phyloP scores from a whole-genome alignment of 768 basidiomycete species.

The Podaxis rugospora region DNA sequence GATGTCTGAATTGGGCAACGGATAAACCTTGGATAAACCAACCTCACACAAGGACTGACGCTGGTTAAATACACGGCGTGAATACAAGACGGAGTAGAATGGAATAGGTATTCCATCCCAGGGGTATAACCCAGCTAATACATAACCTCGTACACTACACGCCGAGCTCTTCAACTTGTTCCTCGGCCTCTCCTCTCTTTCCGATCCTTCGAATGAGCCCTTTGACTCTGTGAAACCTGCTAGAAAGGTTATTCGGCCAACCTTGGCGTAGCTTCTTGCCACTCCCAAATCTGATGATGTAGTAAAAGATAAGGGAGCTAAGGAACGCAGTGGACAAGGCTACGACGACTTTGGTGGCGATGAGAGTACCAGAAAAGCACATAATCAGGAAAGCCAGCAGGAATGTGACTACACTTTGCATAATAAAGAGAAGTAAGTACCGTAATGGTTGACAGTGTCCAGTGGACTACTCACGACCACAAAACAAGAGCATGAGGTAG shows the following conservation, averaged over 20 bases:
- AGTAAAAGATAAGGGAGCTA: not conserved
- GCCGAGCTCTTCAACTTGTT: not conserved
- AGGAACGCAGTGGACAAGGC: not conserved
- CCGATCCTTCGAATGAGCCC: not conserved
- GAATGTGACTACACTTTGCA: constrained; percentile 1
- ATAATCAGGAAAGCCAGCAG: constrained; percentile 4
- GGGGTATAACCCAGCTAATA: no score
- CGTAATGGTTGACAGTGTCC: not conserved
- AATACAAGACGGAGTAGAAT: no score
- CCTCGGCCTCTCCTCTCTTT: not conserved
- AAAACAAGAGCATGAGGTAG: constrained; percentile 5
- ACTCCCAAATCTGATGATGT: constrained; percentile 1
- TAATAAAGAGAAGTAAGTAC: not conserved
- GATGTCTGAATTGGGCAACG: no score
- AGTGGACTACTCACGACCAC: constrained; percentile 5
- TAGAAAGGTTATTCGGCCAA: not conserved
- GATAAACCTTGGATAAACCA: no score
- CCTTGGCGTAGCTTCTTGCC: not conserved
- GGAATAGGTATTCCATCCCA: no score
- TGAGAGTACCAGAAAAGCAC: constrained; percentile 3
- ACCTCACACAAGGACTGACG: no score
- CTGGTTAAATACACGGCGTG: no score
- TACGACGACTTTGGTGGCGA: not conserved
- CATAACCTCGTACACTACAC: no score
- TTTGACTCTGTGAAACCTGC: not conserved